A percentile compares a stretch with the other conserved stretches of the same genome.
Evolutionary conservation across 2,329 filamentous ascomycete species (phyloP).

Genomic region (Sporothrix pseudoabietina): DNA sequence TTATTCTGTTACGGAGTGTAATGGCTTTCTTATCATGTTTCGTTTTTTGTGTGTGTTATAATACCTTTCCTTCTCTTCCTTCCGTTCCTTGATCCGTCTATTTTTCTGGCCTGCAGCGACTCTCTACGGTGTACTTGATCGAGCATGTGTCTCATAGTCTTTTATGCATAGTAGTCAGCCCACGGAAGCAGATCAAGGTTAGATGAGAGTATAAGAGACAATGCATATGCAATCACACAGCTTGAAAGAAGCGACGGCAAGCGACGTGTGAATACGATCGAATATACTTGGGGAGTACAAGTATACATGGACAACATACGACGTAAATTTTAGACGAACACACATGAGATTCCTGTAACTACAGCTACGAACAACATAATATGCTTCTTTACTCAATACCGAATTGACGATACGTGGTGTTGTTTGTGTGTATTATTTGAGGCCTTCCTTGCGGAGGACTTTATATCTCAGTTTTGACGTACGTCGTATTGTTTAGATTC

Average conservation of each 20-base stretch:
- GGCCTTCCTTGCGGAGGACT: neutral
- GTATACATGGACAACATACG: neutral
- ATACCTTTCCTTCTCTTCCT: neutral
- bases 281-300: neutral
- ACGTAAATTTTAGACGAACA: neutral
- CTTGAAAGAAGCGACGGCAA: neutral
- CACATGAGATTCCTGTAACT: neutral
- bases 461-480: neutral
- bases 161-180: neutral
- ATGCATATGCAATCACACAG: neutral
- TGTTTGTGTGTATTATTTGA: neutral
- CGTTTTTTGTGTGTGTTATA: neutral
- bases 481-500: conserved; percentile 13
- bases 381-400: neutral
- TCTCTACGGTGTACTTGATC: neutral
- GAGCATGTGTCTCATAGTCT: neutral
- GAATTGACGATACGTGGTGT: neutral
- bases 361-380: neutral
- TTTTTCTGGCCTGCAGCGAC: neutral
- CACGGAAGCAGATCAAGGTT: conserved; percentile 6
- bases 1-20: no score
- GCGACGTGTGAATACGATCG: neutral
- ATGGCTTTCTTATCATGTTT: neutral
- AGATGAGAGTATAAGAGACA: neutral
- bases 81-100: neutral